Conservation (phyloP, 192 early-diverging fungal genomes). For the Coemansia sp. region DNA sequence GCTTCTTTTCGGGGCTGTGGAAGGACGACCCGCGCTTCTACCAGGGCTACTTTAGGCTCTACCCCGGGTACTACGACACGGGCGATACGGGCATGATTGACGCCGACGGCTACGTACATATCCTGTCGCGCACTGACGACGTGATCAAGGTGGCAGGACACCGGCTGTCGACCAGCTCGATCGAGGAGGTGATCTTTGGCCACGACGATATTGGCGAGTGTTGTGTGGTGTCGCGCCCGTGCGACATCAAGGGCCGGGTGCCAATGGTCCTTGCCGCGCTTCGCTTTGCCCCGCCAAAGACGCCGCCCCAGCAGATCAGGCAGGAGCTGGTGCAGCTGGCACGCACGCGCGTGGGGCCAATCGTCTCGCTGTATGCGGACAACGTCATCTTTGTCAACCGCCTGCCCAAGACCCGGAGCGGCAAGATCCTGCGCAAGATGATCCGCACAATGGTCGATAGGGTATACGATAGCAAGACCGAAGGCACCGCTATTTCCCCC, state of each 20-base stretch:
- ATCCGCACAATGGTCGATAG: slow-evolving; percentile 65
- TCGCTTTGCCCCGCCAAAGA: slow-evolving; percentile 2
- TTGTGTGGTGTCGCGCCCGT: slow-evolving; percentile 61
- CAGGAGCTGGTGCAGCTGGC: slow-evolving; percentile 57
- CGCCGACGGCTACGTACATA: slow-evolving; percentile 64
- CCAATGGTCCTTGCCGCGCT: slow-evolving; percentile 60
- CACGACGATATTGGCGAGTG: slow-evolving; percentile 63
- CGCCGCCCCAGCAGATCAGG: slow-evolving; percentile 10
- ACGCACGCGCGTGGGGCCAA: slow-evolving; percentile 67
- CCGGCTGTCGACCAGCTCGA: slow-evolving; percentile 70
- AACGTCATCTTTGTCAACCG: slow-evolving; percentile 58
- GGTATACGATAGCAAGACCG: slow-evolving; percentile 48
- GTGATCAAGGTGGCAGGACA: slow-evolving; percentile 88
- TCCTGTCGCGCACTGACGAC: slow-evolving; percentile 67
- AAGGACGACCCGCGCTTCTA: slow-evolving; percentile 67
- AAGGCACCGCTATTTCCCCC: background rate
- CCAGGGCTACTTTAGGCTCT: slow-evolving; percentile 66
- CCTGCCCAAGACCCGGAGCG: slow-evolving; percentile 80
- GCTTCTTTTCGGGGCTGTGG: slow-evolving; percentile 73
- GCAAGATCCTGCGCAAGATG: slow-evolving; percentile 75
- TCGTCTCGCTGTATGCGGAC: slow-evolving; percentile 71
- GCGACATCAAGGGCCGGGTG: slow-evolving; percentile 62
- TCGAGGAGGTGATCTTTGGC: slow-evolving; percentile 68
- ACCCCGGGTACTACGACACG: slow-evolving; percentile 76
- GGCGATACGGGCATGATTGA: slow-evolving; percentile 80